Evolutionary conservation across 2,329 filamentous ascomycete species (phyloP).

Genomic region (Neofusicoccum umdonicola): DNA sequence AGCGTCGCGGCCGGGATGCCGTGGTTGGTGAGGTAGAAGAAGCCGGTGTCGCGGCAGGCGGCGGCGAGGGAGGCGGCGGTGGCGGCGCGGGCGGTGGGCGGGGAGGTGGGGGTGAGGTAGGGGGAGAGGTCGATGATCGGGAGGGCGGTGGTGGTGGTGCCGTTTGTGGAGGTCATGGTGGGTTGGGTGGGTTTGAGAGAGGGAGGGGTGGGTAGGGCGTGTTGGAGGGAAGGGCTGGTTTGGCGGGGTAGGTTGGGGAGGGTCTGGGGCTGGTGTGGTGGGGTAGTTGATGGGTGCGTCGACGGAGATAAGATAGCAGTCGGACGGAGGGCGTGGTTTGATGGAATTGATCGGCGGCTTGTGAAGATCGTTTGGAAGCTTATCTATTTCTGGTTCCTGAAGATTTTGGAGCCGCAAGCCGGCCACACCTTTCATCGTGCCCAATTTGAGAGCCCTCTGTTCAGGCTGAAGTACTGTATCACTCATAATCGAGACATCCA

Average conservation of each 20-base stretch:
- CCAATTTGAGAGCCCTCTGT: too few relatives aligned
- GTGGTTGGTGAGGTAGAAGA: slow-evolving; percentile 45
- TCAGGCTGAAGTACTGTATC: too few relatives aligned
- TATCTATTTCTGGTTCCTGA: background rate
- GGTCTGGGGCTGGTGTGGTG: background rate
- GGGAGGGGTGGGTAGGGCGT: too few relatives aligned
- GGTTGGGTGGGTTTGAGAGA: background rate
- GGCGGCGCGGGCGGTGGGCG: slow-evolving; percentile 21
- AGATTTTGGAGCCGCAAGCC: background rate
- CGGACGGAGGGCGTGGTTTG: background rate
- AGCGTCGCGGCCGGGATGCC: slow-evolving; percentile 33
- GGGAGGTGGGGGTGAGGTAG: slow-evolving; percentile 29
- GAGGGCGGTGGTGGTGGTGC: slow-evolving; percentile 24
- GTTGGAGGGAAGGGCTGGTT: background rate
- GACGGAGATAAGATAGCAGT: slow-evolving; percentile 2
- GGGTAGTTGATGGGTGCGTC: background rate
- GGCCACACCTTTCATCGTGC: too few relatives aligned
- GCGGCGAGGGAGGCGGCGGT: slow-evolving; percentile 32
- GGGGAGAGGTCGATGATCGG: slow-evolving; percentile 44
- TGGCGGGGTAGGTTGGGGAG: background rate
- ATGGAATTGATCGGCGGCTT: background rate
- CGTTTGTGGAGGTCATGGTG: background rate
- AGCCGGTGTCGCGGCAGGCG: slow-evolving; percentile 41
- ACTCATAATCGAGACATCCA: too few relatives aligned
- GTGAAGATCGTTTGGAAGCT: background rate